Base-by-base conservation (phyloP, 345 rosid species). In the Boechera retrofracta region DNA sequence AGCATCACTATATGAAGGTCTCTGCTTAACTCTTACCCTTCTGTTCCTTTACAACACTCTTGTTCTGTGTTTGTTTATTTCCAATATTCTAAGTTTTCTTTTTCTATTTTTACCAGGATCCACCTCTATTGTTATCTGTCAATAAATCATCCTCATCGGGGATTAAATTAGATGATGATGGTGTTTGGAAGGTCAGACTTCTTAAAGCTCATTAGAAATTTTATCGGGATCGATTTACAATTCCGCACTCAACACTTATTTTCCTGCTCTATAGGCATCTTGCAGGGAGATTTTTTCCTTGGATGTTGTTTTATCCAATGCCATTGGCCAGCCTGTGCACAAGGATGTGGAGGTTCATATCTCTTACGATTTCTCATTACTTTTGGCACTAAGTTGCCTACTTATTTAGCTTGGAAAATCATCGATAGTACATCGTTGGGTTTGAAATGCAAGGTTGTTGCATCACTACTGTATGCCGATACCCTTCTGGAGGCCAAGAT, bases 101-200 rank as follows among this genome's bases (percentile, higher is more conserved):
- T 16, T 29, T 73, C 42, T 58, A n/a, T 28, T 62, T 44, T 33
- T 83, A 67, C 48, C 84, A 91, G 94, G 89, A 80, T 31, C 86
- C 86, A 33, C 97, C 97, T 70, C 52, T 85, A 64, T 79, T 73
- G 26, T 79, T 91, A 80, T 79, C 85, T 44, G 81, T 91, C 42
- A 86, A 87, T 80, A 83, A 80, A 38, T 79, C 89, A 10, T 83
- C 92, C n/a, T 76, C 86, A 63, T 74, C 84, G 45, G 92, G 87
- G 52, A 83, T 91, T 67, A 88, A 88, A 77, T 88, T 82, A 83
- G 97, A 79, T 32, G 75, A 69, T 44, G 87, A 84, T 71, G 90
- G 94, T 32, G 81, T 87, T 73, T 89, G 91, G 97, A 88, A 89
- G 97, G 97, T 91, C 32, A 73, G 86, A 75, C 10, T 80, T 71